These are phyloP conservation scores for Limonium bicolor DNA, from an alignment of 148 eudicot genomes.

Conservation along the genomic window DNA sequence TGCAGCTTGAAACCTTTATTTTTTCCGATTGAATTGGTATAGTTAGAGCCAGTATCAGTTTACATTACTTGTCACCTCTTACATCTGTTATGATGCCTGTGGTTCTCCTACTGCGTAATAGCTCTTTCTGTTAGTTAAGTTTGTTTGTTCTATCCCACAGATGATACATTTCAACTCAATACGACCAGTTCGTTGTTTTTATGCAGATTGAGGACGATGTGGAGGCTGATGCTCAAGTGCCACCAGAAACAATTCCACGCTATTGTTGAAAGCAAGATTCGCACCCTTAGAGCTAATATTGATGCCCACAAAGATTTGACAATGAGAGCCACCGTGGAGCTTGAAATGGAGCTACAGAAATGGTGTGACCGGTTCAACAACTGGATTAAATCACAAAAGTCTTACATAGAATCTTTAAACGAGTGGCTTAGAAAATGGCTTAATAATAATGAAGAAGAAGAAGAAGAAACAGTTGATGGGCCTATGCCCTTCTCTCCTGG, in stretches of 20 bases:
- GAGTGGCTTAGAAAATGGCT: conserved; percentile 67
- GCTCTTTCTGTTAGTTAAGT: background rate
- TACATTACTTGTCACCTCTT: too few species aligned
- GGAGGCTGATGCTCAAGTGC: conserved; percentile 76
- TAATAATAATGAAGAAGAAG: conserved; percentile 48
- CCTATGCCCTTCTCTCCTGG: conserved; percentile 63
- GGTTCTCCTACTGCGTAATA: too few species aligned
- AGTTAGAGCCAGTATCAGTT: too few species aligned
- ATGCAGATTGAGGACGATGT: conserved; percentile 69
- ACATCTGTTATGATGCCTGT: too few species aligned
- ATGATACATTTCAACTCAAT: too few species aligned
- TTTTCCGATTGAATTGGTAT: too few species aligned
- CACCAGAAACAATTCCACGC: conserved; percentile 88
- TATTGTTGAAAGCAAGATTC: conserved; percentile 59
- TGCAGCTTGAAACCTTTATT: too few species aligned
- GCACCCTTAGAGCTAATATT: conserved; percentile 42
- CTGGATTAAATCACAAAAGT: conserved; percentile 60
- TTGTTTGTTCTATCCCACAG: too few species aligned
- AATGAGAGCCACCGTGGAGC: conserved; percentile 48
- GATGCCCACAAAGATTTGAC: conserved; percentile 41
- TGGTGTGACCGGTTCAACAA: conserved; percentile 53
- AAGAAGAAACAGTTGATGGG: conserved; percentile 61
- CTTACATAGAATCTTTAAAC: conserved; percentile 57
- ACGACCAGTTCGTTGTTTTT: too few species aligned
- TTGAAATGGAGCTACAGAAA: conserved; percentile 52